Base-by-base conservation (phyloP, 2,329 filamentous ascomycete species). In the Monilinia fructicola region DNA sequence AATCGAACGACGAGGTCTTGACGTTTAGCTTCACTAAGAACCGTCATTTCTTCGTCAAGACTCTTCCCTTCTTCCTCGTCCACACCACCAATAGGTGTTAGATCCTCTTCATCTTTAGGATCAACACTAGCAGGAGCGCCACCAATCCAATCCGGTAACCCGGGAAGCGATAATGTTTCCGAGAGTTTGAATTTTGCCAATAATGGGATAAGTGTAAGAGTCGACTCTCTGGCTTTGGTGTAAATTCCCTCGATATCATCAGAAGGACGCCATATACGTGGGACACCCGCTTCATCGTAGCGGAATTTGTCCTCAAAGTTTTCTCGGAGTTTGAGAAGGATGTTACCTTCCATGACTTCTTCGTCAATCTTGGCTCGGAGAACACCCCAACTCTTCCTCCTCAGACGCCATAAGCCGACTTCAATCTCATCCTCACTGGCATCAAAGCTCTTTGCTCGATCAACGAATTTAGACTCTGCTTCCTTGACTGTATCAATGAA, bases 221-320 rank as follows among this genome's bases (percentile, higher is more conserved):
- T 99, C 6, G 92, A 96, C 79, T 98, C 94, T 70, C 94, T 87
- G 4, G 95, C 94, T 70, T 88, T 90, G 46, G 93, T 97, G 79
- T 98, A 99, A 53, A 96, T 82, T 55, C 94, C 93, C 80, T 99
- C 95, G 69, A 99, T 99, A 76, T 99, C 95, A 76, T 99, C 95
- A 1, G 90, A 93, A 1, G 95, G 95, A 31, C 93, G 88, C 95
- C 95, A 99, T 78, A 99, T 97, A 68, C 95, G 86, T 6, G 95
- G 95, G 5, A 99, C 95, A 35, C 95, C 95, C 9, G 88, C 88
- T 68, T 97, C 93, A 74, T 99, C 95, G 74, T 99, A 99, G 70
- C 95, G 90, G 85, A 99, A 99, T 79, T 97, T 97, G 81, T 99
- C 95, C 79, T 99, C 95, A 72, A 99, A 99, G 81, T 97, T 98